Base-by-base conservation (phyloP, 228 moss, liverwort and hornwort genomes). In the Sphagnum fallax region DNA sequence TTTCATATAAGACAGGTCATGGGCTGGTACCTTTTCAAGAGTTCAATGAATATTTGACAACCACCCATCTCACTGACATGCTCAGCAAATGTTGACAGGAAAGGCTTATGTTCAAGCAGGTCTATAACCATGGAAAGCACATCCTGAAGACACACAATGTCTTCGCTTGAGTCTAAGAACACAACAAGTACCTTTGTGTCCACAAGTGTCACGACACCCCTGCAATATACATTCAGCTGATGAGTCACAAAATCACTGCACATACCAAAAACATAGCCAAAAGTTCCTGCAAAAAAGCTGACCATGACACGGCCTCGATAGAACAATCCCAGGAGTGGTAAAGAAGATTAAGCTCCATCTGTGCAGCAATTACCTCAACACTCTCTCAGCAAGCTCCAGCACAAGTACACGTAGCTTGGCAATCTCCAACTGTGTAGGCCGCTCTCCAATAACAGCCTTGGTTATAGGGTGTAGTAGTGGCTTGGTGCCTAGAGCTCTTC, bases 11-110 rank as follows among this genome's bases (percentile, higher is more conserved):
- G 32, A 32, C 32, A 32, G 32, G 32, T 32, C 32, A 32, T 32
- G 32, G 32, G 32, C 32, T 32, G 32, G 32, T 32, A 70, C 81
- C 81, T 76, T 58, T 71, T 76, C 67, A 81, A 67, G 15, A 81
- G 68, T 64, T 70, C 74, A 49, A 77, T 67, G 60, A 81, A 68
- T 6, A 77, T 58, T 18, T 77, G 81, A 60, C 71, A 81, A 50
- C 81, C 81, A 68, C 81, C 81, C 51, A 81, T 50, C 9, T 67
- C 71, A 70, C 68, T 74, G n/a, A 81, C 70, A 74, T 81, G 74
- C 51, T 81, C 81, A 63, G 68, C 81, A 59, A 81, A 81, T 32
- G 70, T 69, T 32, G 66, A 48, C 0, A 74, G 66, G 51, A 81
- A 70, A 51, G 73, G 62, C 64, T 81, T 76, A 16, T 71, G 70